Conservation (phyloP, 176 grass and related monocot genomes). For the Musa schizocarpa region DNA sequence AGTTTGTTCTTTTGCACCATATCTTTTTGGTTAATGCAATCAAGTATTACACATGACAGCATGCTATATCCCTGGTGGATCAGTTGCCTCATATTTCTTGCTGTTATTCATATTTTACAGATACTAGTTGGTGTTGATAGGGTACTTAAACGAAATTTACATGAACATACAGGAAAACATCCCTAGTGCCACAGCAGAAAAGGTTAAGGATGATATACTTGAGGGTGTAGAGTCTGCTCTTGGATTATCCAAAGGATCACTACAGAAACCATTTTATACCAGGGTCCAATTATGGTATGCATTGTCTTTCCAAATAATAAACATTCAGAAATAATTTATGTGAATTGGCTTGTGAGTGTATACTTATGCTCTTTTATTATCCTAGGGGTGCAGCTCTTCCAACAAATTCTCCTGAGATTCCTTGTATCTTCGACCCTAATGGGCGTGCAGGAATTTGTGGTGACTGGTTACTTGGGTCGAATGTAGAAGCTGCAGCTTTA, state of each 20-base stretch:
- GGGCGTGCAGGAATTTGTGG: slow-evolving; percentile 95
- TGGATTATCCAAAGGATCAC: slow-evolving; percentile 60
- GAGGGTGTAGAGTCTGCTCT: slow-evolving; percentile 72
- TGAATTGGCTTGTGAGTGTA: background rate
- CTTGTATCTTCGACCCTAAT: slow-evolving; percentile 78
- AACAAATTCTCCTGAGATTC: slow-evolving; percentile 59
- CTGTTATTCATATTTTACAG: background rate
- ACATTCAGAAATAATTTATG: background rate
- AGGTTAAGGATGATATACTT: slow-evolving; percentile 85
- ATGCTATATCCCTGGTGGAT: background rate
- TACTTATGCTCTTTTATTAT: slow-evolving; percentile 16
- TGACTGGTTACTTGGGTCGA: slow-evolving; percentile 85
- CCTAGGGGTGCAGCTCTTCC: slow-evolving; percentile 84
- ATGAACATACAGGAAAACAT: slow-evolving; percentile 63
- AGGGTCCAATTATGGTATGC: slow-evolving; percentile 76
- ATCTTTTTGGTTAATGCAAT: background rate
- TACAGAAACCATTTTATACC: slow-evolving; percentile 74
- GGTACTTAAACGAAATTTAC: background rate
- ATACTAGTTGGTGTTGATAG: background rate
- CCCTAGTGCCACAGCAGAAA: slow-evolving; percentile 67
- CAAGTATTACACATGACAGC: background rate
- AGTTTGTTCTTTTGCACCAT: slow-evolving; percentile 12
- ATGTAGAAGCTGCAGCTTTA: slow-evolving; percentile 67
- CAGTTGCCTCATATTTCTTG: background rate
- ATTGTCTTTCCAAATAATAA: background rate